phyloP scores from a whole-genome alignment of 495 filamentous ascomycete genomes.

The Beverwykella pulmonaria region DNA sequence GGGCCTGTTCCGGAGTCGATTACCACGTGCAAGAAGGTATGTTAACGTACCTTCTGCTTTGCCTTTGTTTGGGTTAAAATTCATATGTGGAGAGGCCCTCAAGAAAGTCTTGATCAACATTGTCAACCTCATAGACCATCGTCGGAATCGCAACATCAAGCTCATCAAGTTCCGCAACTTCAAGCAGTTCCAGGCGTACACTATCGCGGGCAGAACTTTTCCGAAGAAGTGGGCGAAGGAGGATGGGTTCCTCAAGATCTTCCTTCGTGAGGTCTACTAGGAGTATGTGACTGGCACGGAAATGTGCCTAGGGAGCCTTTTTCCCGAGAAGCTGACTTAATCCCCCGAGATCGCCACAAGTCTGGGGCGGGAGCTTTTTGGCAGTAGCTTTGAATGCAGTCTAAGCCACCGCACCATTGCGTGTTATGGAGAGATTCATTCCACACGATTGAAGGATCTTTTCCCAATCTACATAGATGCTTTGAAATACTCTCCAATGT shows the following conservation, averaged over 20 bases:
- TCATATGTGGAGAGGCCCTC: neutral
- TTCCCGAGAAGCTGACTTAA: too few species aligned
- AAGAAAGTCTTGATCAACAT: constrained; percentile 48
- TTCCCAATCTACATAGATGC: too few species aligned
- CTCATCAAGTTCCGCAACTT: constrained; percentile 45
- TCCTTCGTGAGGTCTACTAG: too few species aligned
- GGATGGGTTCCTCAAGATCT: constrained; percentile 45
- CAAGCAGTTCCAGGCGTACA: constrained; percentile 48
- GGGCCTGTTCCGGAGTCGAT: constrained; percentile 40
- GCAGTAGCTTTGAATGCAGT: too few species aligned
- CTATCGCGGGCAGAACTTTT: constrained; percentile 45
- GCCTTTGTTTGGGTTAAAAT: neutral
- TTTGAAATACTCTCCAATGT: too few species aligned
- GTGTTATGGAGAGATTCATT: too few species aligned
- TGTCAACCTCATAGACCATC: constrained; percentile 55
- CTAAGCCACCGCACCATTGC: too few species aligned
- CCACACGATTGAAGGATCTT: too few species aligned
- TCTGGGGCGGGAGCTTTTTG: too few species aligned
- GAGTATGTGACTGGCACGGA: too few species aligned
- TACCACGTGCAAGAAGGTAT: constrained; percentile 50
- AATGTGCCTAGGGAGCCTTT: too few species aligned
- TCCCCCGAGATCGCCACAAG: too few species aligned
- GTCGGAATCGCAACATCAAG: constrained; percentile 35
- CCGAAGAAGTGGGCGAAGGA: constrained; percentile 45
- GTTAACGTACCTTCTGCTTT: neutral